phyloP scores from a whole-genome alignment of 257 asterid genomes.

The Capsicum rhomboideum region DNA sequence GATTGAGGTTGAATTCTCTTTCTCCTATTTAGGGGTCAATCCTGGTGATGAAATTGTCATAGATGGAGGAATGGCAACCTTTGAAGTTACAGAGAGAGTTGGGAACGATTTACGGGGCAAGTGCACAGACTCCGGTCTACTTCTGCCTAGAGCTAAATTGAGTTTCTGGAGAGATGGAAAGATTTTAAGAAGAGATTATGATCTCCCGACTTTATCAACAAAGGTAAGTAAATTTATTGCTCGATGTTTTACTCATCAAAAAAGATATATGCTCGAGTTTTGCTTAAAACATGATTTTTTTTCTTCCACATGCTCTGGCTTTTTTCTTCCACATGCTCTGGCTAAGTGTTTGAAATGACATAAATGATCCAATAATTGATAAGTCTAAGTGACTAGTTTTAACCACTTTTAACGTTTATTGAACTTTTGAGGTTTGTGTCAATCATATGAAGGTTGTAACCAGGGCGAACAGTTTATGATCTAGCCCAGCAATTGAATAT shows the following conservation, averaged over 20 bases:
- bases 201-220: slow-evolving; percentile 57
- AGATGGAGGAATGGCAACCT: slow-evolving; percentile 91
- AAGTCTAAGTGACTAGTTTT: not conserved
- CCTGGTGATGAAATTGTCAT: slow-evolving; percentile 70
- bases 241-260: not conserved
- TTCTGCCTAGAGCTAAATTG: slow-evolving; percentile 71
- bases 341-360: not conserved
- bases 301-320: not conserved
- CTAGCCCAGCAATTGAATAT: not conserved
- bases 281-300: not conserved
- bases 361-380: not conserved
- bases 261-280: not conserved
- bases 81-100: slow-evolving; percentile 57
- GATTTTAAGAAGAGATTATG: slow-evolving; percentile 41
- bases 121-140: slow-evolving; percentile 74
- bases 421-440: not conserved
- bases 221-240: slow-evolving; percentile 30
- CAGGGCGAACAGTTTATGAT: not conserved
- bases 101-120: slow-evolving; percentile 65
- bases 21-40: slow-evolving; percentile 36
- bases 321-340: not conserved
- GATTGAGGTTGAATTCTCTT: not conserved
- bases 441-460: not conserved
- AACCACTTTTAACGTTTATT: not conserved
- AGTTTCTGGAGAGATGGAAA: slow-evolving; percentile 86